Evolutionary conservation across 2,329 filamentous ascomycete genomes (phyloP), one percentile per base, ranked within the genome.

Genomic region (Verticillium zaregamsianum): DNA sequence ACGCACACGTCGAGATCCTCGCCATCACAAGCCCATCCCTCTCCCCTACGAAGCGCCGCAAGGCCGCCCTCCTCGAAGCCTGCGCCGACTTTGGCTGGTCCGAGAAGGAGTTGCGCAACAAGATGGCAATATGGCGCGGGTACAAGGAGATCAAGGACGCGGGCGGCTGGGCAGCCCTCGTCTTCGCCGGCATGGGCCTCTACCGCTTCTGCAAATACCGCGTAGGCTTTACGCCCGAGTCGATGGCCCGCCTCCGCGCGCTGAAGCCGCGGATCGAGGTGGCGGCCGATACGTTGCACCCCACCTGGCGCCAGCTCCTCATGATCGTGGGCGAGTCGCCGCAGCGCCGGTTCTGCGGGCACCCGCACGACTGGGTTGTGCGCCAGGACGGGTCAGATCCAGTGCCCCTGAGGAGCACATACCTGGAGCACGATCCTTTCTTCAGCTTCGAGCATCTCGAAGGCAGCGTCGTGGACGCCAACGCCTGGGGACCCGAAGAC

Each of bases 141-240:
- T 86, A 86, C 68, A 80, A 83, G 64, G 82, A 86, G 68, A 85
- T 86, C 66, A 82, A 84, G 70, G 79, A 84, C 58, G 77, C 79
- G 20, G 83, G 80, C 3, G 84, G 83, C 3, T 86, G 82, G 82
- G 79, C 77, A 2, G 77, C 81, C 12, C 74, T 86, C 3, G 79
- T 85, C 2, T 86, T 86, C 65, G 79, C 83, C 5, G 82, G 84
- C 37, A 82, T 82, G 72, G 83, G 84, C 2, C 78, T 86, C 15
- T 86, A 86, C 69, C 77, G 83, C 8, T 84, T 86, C 69, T 86
- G 83, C 78, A 86, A 86, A 67, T 86, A 86, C 67, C 78, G 83
- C 54, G 79, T 81, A 1, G 80, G 80, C 5, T 85, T 86, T 66
- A 77, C 79, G 52, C 75, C 77, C 5, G 80, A 81, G 17, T 79